phyloP scores from a whole-genome alignment of 179 eudicot species.

The Pouteria campechiana region DNA sequence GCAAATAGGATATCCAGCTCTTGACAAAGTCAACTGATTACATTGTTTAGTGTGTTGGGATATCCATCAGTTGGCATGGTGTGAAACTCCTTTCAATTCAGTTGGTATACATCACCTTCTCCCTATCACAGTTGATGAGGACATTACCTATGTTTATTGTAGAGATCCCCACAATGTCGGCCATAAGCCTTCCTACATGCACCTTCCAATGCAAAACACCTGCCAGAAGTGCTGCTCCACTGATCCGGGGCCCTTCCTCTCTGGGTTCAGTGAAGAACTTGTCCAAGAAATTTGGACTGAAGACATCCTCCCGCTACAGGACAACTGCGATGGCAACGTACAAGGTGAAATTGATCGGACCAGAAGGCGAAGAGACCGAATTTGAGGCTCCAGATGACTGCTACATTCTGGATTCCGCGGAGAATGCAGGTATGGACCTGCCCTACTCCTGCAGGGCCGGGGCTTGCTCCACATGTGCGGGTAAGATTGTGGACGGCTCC shows the following conservation, averaged over 20 bases:
- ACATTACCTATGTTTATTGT: too few species aligned
- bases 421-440: slow-evolving; percentile 52
- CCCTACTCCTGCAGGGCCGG: slow-evolving; percentile 94
- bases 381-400: slow-evolving; percentile 67
- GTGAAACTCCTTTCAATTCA: too few species aligned
- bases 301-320: slow-evolving; percentile 25
- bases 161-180: too few species aligned
- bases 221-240: slow-evolving; percentile 8
- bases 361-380: slow-evolving; percentile 50
- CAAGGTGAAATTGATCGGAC: slow-evolving; percentile 62
- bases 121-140: too few species aligned
- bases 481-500: slow-evolving; percentile 31
- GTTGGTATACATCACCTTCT: too few species aligned
- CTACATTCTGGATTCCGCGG: slow-evolving; percentile 73
- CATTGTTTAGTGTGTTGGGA: too few species aligned
- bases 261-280: slow-evolving; percentile 25
- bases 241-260: slow-evolving; percentile 24
- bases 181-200: too few species aligned
- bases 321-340: slow-evolving; percentile 51
- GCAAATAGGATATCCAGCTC: too few species aligned
- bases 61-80: too few species aligned
- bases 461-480: slow-evolving; percentile 90
- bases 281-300: slow-evolving; percentile 42
- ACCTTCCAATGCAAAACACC: too few species aligned
- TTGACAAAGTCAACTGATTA: too few species aligned